phyloP scores from a whole-genome alignment of 768 basidiomycete species.

The Xanthoconium stramineum region DNA sequence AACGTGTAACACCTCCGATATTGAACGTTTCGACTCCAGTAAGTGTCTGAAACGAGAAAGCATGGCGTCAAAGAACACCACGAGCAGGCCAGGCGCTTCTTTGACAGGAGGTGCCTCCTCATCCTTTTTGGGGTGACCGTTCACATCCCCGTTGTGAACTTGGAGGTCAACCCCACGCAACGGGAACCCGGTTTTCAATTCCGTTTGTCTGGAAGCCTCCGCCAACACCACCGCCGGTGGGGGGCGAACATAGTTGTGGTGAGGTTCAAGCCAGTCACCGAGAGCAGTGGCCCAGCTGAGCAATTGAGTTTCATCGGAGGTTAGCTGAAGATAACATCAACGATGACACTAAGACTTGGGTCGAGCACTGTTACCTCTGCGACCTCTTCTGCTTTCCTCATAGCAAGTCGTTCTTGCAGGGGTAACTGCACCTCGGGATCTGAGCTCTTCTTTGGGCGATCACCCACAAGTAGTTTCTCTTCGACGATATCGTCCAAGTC shows the following conservation, averaged over 20 bases:
- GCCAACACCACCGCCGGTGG: conserved; percentile 67
- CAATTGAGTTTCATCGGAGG: conserved; percentile 56
- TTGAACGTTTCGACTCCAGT: conserved; percentile 37
- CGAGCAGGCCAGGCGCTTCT: conserved; percentile 54
- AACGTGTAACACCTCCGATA: conserved; percentile 64
- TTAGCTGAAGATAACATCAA: conserved; percentile 46
- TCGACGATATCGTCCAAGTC: conserved; percentile 79
- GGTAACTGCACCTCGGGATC: conserved; percentile 49
- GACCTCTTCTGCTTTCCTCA: conserved; percentile 48
- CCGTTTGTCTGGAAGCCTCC: conserved; percentile 70
- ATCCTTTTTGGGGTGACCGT: conserved; percentile 58
- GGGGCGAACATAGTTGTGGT: conserved; percentile 72
- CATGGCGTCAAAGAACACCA: conserved; percentile 61
- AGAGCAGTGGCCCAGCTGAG: conserved; percentile 59
- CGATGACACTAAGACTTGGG: not conserved
- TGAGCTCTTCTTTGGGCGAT: conserved; percentile 65
- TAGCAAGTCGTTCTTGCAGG: conserved; percentile 55
- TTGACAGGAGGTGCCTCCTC: conserved; percentile 67
- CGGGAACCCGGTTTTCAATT: conserved; percentile 67
- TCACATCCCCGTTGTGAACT: conserved; percentile 29
- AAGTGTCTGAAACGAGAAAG: conserved; percentile 48
- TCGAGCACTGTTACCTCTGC: conserved; percentile 43
- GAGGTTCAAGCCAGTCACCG: conserved; percentile 73
- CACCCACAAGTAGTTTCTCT: conserved; percentile 77
- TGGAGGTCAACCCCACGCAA: conserved; percentile 58